These are phyloP conservation scores for Aspergillus cristatus DNA, from an alignment of 495 filamentous ascomycete genomes.

Conservation along the genomic window DNA sequence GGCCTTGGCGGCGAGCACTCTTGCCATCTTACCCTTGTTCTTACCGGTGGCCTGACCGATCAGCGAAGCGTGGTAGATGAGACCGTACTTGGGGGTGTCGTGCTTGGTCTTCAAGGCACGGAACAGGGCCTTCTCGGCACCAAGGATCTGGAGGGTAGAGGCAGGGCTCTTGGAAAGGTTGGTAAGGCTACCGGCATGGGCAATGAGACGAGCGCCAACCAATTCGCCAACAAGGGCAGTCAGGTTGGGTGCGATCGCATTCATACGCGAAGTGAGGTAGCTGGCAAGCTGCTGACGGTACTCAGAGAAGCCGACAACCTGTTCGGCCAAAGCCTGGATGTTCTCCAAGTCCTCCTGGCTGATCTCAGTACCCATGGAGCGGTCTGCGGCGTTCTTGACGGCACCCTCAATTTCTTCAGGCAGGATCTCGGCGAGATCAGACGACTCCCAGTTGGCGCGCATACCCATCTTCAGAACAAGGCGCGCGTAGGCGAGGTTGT, in stretches of 20 bases:
- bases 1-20: conserved; percentile 88
- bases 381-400: conserved; percentile 88
- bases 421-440: conserved; percentile 83
- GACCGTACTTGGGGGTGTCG: conserved; percentile 97
- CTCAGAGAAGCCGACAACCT: conserved; percentile 83
- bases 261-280: conserved; percentile 90
- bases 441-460: conserved; percentile 60
- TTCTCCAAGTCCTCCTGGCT: conserved; percentile 79
- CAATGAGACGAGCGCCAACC: conserved; percentile 90
- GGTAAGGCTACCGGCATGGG: conserved; percentile 90
- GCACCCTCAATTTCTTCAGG: conserved; percentile 92
- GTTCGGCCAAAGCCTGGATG: conserved; percentile 82
- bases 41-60: conserved; percentile 93
- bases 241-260: conserved; percentile 91
- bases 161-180: conserved; percentile 94
- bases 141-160: conserved; percentile 93
- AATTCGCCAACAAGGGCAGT: conserved; percentile 90
- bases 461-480: conserved; percentile 84
- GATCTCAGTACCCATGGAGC: conserved; percentile 98
- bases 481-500: conserved; percentile 89
- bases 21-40: conserved; percentile 99
- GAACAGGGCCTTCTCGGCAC: conserved; percentile 98
- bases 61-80: conserved; percentile 96
- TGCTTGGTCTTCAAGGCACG: conserved; percentile 98
- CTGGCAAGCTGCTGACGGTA: conserved; percentile 79